A percentile compares a stretch with the other conserved stretches of the same genome.
phyloP scores from a whole-genome alignment of 345 rosid species.

The Isatis tinctoria region DNA sequence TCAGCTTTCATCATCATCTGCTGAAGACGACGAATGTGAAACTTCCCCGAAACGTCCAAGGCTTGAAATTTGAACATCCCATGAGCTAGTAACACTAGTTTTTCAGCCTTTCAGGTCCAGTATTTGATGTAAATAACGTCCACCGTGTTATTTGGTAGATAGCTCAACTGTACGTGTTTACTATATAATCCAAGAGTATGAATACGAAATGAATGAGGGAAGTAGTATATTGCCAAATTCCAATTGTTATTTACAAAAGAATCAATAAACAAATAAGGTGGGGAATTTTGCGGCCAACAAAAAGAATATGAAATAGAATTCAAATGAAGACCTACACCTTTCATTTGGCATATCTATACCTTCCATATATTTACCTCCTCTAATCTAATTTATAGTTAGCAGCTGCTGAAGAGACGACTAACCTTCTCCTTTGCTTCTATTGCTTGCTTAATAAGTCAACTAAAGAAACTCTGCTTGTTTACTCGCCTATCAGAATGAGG shows the following conservation, averaged over 20 bases:
- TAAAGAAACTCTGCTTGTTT: not conserved
- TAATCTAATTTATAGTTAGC: not conserved
- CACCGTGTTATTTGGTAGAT: not conserved
- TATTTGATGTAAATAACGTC: not conserved
- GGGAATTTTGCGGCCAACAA: not conserved
- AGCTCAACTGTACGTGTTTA: not conserved
- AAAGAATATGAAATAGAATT: not conserved
- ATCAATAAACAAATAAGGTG: conserved; percentile 5
- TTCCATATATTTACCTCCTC: not conserved
- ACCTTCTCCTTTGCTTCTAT: not conserved
- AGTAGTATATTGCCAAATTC: not conserved
- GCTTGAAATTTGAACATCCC: not conserved
- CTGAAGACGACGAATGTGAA: conserved; percentile 10
- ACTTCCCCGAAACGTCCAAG: conserved; percentile 32
- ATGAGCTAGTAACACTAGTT: not conserved
- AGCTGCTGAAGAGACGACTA: not conserved
- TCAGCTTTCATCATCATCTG: conserved; percentile 22
- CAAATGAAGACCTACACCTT: not conserved
- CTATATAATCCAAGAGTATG: not conserved
- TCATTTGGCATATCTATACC: not conserved
- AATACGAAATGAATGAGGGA: not conserved
- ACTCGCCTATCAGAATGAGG: not conserved
- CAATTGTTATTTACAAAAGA: conserved; percentile 1
- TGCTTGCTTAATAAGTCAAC: not conserved
- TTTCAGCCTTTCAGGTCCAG: not conserved